A percentile compares a stretch with the other conserved stretches of the same genome.
phyloP scores from a whole-genome alignment of 805 yeast genomes.

The Metschnikowia proteae region DNA sequence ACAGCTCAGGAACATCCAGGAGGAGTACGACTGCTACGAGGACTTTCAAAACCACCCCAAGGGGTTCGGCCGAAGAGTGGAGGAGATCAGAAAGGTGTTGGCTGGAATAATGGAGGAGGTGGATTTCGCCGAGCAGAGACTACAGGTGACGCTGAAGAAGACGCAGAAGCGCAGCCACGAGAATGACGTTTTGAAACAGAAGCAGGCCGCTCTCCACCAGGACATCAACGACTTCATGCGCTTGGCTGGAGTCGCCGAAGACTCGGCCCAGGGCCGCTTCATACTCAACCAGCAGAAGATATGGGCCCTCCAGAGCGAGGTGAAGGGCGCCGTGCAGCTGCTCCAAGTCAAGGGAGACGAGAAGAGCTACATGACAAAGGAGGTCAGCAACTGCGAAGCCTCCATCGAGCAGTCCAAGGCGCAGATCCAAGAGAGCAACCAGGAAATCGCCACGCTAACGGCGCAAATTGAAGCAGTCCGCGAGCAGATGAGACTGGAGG shows the following conservation, averaged over 20 bases:
- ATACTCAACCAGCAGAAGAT: conserved; percentile 39
- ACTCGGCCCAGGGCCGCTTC: conserved; percentile 20
- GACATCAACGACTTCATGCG: conserved; percentile 26
- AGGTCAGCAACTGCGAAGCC: conserved; percentile 49
- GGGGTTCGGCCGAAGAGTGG: conserved; percentile 40
- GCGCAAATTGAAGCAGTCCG: conserved; percentile 20
- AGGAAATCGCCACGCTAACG: conserved; percentile 17
- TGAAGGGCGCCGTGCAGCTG: conserved; percentile 42
- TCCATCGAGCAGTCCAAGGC: conserved; percentile 46
- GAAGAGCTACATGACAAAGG: conserved; percentile 57
- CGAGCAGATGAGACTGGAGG: conserved; percentile 22
- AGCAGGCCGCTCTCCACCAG: conserved; percentile 25
- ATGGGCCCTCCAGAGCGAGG: conserved; percentile 44
- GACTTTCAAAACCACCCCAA: conserved; percentile 35
- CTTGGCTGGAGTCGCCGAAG: conserved; percentile 22
- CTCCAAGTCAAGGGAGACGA: conserved; percentile 53
- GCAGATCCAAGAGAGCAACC: conserved; percentile 24
- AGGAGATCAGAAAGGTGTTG: conserved; percentile 42
- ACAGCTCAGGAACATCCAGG: conserved; percentile 39
- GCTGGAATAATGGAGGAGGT: conserved; percentile 46
- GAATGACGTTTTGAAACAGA: conserved; percentile 21
- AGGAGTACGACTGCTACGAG: conserved; percentile 36
- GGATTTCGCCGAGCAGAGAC: conserved; percentile 35
- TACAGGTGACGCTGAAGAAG: conserved; percentile 32
- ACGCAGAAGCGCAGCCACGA: conserved; percentile 31